phyloP scores from a whole-genome alignment of 257 asterid species.

The Ilex aquifolium region DNA sequence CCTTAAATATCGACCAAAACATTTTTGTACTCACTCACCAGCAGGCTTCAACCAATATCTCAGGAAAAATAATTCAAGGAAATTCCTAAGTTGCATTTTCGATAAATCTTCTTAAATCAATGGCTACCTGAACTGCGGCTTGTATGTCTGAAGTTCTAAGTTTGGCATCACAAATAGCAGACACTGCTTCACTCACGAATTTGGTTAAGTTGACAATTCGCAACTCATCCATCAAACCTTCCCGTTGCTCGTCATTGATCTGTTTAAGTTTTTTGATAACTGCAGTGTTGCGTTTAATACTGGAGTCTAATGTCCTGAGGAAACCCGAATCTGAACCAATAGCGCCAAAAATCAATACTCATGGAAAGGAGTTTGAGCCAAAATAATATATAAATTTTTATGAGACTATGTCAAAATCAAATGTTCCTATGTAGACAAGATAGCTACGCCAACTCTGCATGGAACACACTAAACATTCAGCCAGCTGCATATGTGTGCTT shows the following conservation, averaged over 20 bases:
- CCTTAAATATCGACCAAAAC: too few relatives aligned
- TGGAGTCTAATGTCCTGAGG: conserved; percentile 94
- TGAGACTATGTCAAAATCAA: too few relatives aligned
- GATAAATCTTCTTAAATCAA: conserved; percentile 7
- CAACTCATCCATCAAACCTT: conserved; percentile 90
- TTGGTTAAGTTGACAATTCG: conserved; percentile 93
- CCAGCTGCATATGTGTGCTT: too few relatives aligned
- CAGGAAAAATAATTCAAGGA: neutral
- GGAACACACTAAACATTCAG: too few relatives aligned
- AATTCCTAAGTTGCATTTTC: neutral
- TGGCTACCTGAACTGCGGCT: conserved; percentile 89
- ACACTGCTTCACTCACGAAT: conserved; percentile 96
- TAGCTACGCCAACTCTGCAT: too few relatives aligned
- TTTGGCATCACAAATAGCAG: conserved; percentile 95
- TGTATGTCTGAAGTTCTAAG: conserved; percentile 89
- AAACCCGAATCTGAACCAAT: conserved; percentile 66
- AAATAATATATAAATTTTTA: neutral
- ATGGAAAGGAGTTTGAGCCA: neutral
- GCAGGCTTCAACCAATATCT: neutral
- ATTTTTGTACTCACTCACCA: neutral
- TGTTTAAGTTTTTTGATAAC: conserved; percentile 92
- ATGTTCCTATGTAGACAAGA: too few relatives aligned
- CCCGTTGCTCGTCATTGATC: conserved; percentile 92
- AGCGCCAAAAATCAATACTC: conserved; percentile 17
- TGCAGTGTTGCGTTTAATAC: conserved; percentile 96